A percentile compares a stretch with the other conserved stretches of the same genome.
These are phyloP conservation scores for Pseudogymnoascus sp. DNA, from an alignment of 2,329 filamentous ascomycete species.

Conservation along the genomic window DNA sequence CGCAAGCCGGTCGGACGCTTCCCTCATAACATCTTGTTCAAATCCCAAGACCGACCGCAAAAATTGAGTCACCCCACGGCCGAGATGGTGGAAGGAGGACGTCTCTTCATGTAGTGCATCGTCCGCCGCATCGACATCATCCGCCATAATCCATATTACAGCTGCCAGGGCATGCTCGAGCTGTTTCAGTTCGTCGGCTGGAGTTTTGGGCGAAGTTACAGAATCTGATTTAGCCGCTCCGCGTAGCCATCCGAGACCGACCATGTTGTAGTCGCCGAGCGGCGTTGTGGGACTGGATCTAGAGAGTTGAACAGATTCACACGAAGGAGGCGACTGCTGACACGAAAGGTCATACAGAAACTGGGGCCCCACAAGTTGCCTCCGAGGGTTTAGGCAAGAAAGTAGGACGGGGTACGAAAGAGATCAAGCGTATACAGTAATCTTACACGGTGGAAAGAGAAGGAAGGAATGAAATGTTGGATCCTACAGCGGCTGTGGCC, in stretches of 20 bases:
- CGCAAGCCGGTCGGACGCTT: constrained; percentile 64
- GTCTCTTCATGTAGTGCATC: constrained; percentile 58
- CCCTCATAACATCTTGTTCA: constrained; percentile 82
- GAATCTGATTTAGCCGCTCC: not conserved
- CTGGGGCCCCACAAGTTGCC: not conserved
- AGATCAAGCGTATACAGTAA: not conserved
- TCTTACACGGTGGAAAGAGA: not conserved
- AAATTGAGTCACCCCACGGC: constrained; percentile 72
- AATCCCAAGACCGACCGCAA: constrained; percentile 81
- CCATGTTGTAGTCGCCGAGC: constrained; percentile 1
- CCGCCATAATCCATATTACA: constrained; percentile 70
- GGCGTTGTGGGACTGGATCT: not conserved
- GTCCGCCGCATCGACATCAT: constrained; percentile 82
- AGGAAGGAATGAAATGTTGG: not conserved
- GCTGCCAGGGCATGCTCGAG: constrained; percentile 55
- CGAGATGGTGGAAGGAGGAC: constrained; percentile 84
- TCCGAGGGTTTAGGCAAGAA: not conserved
- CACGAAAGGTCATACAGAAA: not conserved
- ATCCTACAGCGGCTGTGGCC: not conserved
- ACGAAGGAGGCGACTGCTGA: not conserved
- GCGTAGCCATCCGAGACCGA: constrained; percentile 4
- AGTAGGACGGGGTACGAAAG: not conserved
- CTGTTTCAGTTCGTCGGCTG: constrained; percentile 41
- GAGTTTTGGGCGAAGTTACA: constrained; percentile 18
- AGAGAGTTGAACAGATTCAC: not conserved